These are phyloP conservation scores for Debaryomyces fabryi DNA, from an alignment of 1,139 yeast species.

Conservation along the genomic window DNA sequence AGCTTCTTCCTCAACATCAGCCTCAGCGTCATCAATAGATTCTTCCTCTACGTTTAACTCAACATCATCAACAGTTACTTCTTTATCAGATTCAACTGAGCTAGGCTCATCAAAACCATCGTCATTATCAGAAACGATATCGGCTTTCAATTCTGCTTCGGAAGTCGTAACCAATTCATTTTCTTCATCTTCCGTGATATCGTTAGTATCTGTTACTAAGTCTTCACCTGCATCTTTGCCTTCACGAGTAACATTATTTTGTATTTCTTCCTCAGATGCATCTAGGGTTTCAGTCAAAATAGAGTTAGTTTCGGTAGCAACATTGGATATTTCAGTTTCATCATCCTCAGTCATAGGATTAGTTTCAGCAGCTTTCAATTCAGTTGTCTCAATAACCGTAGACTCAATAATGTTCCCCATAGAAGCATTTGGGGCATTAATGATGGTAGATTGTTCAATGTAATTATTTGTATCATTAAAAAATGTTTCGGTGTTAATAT, in stretches of 20 bases:
- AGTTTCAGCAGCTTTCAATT: not conserved
- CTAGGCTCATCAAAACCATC: constrained; percentile 10
- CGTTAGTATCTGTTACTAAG: constrained; percentile 8
- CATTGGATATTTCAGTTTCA: not conserved
- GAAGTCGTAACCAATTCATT: not conserved
- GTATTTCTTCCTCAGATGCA: not conserved
- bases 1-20: not conserved
- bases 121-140: not conserved
- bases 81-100: constrained; percentile 6
- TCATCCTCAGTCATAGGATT: not conserved
- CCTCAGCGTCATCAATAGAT: too few species aligned
- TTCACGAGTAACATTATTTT: not conserved
- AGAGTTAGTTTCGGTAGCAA: not conserved
- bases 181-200: constrained; percentile 6
- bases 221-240: not conserved
- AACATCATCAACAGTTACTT: constrained; percentile 3
- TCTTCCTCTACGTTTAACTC: not conserved
- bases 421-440: constrained; percentile 8
- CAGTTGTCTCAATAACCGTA: constrained; percentile 14
- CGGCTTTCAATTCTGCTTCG: not conserved
- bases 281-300: not conserved
- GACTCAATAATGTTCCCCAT: constrained; percentile 6
- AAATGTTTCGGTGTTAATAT: constrained; percentile 23
- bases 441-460: constrained; percentile 15
- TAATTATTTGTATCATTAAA: constrained; percentile 19